Evolutionary conservation across 2,329 filamentous ascomycete genomes (phyloP).

Genomic region (Ophiocordyceps unilateralis): DNA sequence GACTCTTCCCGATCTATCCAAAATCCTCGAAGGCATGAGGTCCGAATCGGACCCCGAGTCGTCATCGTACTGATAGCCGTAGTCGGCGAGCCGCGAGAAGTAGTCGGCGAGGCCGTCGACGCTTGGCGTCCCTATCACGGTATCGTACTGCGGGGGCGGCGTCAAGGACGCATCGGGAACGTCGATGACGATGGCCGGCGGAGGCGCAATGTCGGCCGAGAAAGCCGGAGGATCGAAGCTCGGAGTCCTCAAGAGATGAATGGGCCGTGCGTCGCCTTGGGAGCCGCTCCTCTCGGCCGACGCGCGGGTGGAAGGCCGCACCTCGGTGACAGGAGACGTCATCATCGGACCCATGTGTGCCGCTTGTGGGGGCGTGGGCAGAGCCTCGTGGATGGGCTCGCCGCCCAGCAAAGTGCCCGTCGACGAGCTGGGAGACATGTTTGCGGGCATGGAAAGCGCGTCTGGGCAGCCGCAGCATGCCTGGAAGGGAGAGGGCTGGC

Average conservation of each 20-base stretch:
- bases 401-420: constrained; percentile 26
- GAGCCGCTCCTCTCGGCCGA: constrained; percentile 2
- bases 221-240: constrained; percentile 83
- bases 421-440: constrained; percentile 51
- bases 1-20: constrained; percentile 34
- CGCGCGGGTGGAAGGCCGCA: constrained; percentile 4
- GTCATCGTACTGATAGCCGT: constrained; percentile 31
- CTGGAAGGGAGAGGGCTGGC: constrained; percentile 24
- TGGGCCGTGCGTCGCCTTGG: constrained; percentile 41
- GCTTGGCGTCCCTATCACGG: constrained; percentile 52
- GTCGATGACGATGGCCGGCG: constrained; percentile 13
- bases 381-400: constrained; percentile 16
- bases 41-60: constrained; percentile 24
- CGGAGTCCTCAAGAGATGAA: constrained; percentile 67
- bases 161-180: constrained; percentile 35
- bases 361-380: constrained; percentile 34
- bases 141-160: constrained; percentile 72
- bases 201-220: constrained; percentile 45
- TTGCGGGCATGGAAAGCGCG: constrained; percentile 31
- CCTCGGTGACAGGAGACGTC: constrained; percentile 14
- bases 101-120: constrained; percentile 68
- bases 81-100: constrained; percentile 62
- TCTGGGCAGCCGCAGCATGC: constrained; percentile 38
- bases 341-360: constrained; percentile 23
- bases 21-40: constrained; percentile 26